Percentiles rank a stretch among this genome's conserved stretches.
These are phyloP conservation scores for Kodamaea hsintzibuensis DNA, from an alignment of 805 yeast species.

Conservation along the genomic window DNA sequence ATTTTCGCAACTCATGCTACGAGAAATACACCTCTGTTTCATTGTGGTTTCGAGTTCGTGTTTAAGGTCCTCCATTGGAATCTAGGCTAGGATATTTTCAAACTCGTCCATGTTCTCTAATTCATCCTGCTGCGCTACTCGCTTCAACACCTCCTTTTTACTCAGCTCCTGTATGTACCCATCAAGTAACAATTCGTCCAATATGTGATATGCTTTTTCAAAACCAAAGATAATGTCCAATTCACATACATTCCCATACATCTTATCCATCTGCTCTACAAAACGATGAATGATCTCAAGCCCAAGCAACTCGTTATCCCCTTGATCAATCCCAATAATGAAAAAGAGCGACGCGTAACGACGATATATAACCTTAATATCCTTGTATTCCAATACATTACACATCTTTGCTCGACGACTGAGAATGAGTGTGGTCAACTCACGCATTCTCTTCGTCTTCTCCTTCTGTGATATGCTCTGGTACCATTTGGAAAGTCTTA, in stretches of 20 bases:
- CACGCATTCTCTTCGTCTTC: constrained; percentile 79
- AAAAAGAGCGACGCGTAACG: constrained; percentile 93
- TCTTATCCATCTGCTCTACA: constrained; percentile 95
- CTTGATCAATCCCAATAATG: constrained; percentile 78
- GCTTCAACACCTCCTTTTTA: constrained; percentile 71
- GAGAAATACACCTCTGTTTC: not conserved
- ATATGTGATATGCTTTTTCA: constrained; percentile 86
- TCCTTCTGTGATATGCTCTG: constrained; percentile 80
- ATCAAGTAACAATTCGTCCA: constrained; percentile 87
- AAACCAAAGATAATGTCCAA: constrained; percentile 95
- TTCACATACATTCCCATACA: constrained; percentile 95
- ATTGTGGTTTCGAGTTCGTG: not conserved
- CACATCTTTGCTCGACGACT: constrained; percentile 93
- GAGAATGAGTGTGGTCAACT: constrained; percentile 81
- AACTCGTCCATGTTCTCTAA: constrained; percentile 75
- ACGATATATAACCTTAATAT: constrained; percentile 82
- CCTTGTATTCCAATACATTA: constrained; percentile 84
- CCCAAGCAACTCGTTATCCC: constrained; percentile 83
- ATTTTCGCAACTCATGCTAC: too few species aligned
- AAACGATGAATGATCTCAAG: constrained; percentile 87
- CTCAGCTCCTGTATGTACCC: constrained; percentile 87
- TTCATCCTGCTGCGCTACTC: constrained; percentile 83
- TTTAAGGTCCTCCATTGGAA: too few species aligned
- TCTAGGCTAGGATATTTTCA: constrained; percentile 36
- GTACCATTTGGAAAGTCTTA: constrained; percentile 93